phyloP scores from a whole-genome alignment of 2,329 filamentous ascomycete genomes.

The Moelleriella libera region DNA sequence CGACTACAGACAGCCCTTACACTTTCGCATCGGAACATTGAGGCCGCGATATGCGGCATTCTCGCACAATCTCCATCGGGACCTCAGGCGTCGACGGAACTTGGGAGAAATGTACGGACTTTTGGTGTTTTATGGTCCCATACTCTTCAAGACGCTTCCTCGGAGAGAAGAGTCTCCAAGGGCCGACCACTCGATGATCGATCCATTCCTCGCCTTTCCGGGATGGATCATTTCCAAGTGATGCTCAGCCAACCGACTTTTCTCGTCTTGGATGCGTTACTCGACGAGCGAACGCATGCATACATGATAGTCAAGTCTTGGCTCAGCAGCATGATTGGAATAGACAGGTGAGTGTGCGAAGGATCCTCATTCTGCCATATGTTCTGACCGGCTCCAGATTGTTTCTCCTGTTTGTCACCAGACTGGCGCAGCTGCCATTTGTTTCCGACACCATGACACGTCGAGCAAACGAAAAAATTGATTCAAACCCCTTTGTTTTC shows the following conservation, averaged over 20 bases:
- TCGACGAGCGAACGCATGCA: slow-evolving; percentile 57
- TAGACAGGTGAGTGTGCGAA: slow-evolving; percentile 39
- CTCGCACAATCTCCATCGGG: slow-evolving; percentile 26
- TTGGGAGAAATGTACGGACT: slow-evolving; percentile 48
- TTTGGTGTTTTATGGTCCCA: slow-evolving; percentile 78
- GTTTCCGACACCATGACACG: slow-evolving; percentile 14
- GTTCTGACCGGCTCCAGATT: slow-evolving; percentile 26
- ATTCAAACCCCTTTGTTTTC: slow-evolving; percentile 13
- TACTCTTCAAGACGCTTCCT: slow-evolving; percentile 45
- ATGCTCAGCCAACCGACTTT: slow-evolving; percentile 74
- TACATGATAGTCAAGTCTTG: slow-evolving; percentile 69
- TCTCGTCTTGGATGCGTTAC: slow-evolving; percentile 63
- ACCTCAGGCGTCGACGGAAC: background rate
- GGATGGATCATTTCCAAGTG: slow-evolving; percentile 50
- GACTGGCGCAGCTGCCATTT: slow-evolving; percentile 41
- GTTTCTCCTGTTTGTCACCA: slow-evolving; percentile 45
- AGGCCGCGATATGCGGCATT: slow-evolving; percentile 59
- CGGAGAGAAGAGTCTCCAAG: slow-evolving; percentile 36
- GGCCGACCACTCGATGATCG: slow-evolving; percentile 21
- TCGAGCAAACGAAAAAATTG: slow-evolving; percentile 6
- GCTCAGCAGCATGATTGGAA: slow-evolving; percentile 54
- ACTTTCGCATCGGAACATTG: slow-evolving; percentile 55
- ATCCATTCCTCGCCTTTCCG: slow-evolving; percentile 29
- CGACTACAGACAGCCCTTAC: slow-evolving; percentile 64
- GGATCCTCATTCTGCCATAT: background rate